Evolutionary conservation across 257 asterid genomes (phyloP).

Genomic region (Rubia yunnanensis): DNA sequence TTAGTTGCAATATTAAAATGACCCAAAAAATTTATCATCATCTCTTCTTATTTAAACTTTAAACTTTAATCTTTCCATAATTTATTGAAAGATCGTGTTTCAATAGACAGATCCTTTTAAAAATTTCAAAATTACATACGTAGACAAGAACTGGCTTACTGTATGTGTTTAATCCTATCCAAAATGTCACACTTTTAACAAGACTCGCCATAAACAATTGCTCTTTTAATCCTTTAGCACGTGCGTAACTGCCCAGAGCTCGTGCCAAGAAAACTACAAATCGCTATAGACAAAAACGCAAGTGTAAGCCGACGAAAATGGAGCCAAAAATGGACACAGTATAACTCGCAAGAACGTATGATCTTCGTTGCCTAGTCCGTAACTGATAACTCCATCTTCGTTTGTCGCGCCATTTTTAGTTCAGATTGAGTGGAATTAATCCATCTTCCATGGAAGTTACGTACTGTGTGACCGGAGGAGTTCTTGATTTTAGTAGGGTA

Average conservation of each 20-base stretch:
- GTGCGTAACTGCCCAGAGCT: neutral
- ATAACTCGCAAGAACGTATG: neutral
- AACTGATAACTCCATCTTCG: neutral
- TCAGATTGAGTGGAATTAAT: neutral
- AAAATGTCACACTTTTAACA: no score
- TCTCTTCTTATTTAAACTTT: no score
- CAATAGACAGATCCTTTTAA: no score
- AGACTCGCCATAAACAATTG: no score
- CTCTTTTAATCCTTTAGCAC: neutral
- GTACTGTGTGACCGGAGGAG: conserved; percentile 88
- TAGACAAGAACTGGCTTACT: no score
- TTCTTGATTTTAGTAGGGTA: no score
- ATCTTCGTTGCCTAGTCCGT: neutral
- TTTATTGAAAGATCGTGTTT: no score
- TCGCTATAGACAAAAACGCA: neutral
- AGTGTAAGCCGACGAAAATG: neutral
- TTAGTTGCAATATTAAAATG: no score
- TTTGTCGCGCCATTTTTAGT: neutral
- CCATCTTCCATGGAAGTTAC: conserved; percentile 18
- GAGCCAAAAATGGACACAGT: neutral
- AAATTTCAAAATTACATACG: no score
- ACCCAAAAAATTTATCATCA: no score
- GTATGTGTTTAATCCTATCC: no score
- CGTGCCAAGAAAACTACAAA: neutral
- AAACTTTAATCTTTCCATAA: no score